Conservation (phyloP, 1,139 yeast genomes). For the Scheffersomyces parashehatae region DNA sequence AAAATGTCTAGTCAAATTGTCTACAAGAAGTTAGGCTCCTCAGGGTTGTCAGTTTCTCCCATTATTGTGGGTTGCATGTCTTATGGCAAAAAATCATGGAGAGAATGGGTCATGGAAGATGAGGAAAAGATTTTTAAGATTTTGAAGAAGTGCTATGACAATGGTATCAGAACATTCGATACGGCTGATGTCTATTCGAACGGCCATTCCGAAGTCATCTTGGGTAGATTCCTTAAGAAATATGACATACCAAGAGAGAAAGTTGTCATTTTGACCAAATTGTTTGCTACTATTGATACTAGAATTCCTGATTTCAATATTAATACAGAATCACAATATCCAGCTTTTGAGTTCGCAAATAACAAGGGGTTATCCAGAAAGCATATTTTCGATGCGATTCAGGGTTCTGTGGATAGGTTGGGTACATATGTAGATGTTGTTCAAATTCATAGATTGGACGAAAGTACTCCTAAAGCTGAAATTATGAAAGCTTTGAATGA, state of each 20-base stretch:
- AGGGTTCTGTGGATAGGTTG: slow-evolving; percentile 15
- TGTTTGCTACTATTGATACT: slow-evolving; percentile 5
- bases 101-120: slow-evolving; percentile 47
- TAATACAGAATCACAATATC: background rate
- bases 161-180: slow-evolving; percentile 55
- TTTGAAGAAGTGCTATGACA: slow-evolving; percentile 49
- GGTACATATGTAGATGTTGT: slow-evolving; percentile 20
- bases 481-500: slow-evolving; percentile 19
- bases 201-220: slow-evolving; percentile 41
- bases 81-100: slow-evolving; percentile 48
- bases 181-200: slow-evolving; percentile 51
- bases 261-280: slow-evolving; percentile 49
- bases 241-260: slow-evolving; percentile 44
- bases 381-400: slow-evolving; percentile 18
- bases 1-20: background rate
- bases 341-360: slow-evolving; percentile 11
- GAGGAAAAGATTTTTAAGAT: slow-evolving; percentile 31
- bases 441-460: slow-evolving; percentile 18
- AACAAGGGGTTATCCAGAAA: slow-evolving; percentile 16
- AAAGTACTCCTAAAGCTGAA: slow-evolving; percentile 12
- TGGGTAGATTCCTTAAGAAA: slow-evolving; percentile 44
- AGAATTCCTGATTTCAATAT: slow-evolving; percentile 2
- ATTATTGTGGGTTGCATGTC: slow-evolving; percentile 60
- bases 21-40: slow-evolving; percentile 24
- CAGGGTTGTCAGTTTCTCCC: slow-evolving; percentile 54